Evolutionary conservation across 2,329 filamentous ascomycete species (phyloP), one percentile per base, ranked within the genome.

Genomic region (Neonectria hederae): DNA sequence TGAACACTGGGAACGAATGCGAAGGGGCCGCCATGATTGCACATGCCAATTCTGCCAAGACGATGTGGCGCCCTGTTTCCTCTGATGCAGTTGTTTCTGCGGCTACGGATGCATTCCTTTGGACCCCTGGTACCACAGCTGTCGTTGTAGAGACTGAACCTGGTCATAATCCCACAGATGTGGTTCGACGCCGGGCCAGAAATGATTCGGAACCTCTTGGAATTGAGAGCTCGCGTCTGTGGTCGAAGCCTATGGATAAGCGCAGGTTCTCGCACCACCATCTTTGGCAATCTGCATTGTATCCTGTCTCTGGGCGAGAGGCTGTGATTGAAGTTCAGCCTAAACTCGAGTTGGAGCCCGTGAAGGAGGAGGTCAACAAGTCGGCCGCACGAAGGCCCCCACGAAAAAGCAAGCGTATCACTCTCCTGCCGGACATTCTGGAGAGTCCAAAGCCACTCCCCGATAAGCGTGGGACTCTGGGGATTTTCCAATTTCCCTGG

Each of bases 401-500:
- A 14, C 81, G 87, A 46, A 84, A 81, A 59, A 86, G 78, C 72
- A 87, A 80, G 75, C 84, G 87, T 45, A 77, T 88, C n/a, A 88
- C 87, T 8, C 74, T 84, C 49, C 82, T 90, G 5, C 87, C 88
- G 14, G 88, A 90, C 72, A 90, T 90, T 64, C 72, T 89, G 35
- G 88, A 90, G 74, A 88, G 83, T 66, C 88, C 88, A 4, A 78
- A 86, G 71, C 87, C 87, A 38, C 78, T 90, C 5, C 83, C 84
- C 5, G 80, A 88, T 73, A 87, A 85, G 76, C 81, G 83, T 45
- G 86, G 83, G 13, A 89, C 87, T 11, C 81, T 90, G 19, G 88
- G 87, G 5, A 86, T 90, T 70, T 90, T 89, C 78, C 86, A 89
- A 69, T 90, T 90, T 68, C 87, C 88, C 2, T 90, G 87, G 86